Base-by-base conservation (phyloP, 2,329 filamentous ascomycete genomes). In the Spiromastix sp. region DNA sequence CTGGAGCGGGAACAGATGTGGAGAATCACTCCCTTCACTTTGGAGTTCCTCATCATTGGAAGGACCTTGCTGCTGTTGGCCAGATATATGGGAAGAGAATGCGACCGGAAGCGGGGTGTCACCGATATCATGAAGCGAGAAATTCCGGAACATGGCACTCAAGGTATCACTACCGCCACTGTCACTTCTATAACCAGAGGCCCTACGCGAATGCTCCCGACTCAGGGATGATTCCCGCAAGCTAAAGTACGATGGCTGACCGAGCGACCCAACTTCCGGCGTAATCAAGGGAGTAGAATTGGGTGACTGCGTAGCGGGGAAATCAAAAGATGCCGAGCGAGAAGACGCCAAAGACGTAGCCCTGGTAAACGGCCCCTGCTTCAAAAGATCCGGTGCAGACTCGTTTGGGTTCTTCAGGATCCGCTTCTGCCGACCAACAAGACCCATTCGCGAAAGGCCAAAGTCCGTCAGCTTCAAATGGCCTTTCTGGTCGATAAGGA, bases 401-500 rank as follows among this genome's bases (percentile, higher is more conserved):
- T 98, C 89, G 20, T 78, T 77, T 18, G 77, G 68, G 54, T 72
- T 77, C 74, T 64, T 91, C 31, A 95, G 69, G 15, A 89, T 85
- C 50, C 91, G 79, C 66, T 98, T 96, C 61, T 98, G 91, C 50
- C 91, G 83, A 40, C 91, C 91, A 42, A 98, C 83, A 43, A 98
- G 68, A 55, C 91, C 93, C 89, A 98, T 96, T 18, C 91, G 79
- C 9, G 91, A 98, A 17, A 98, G 69, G 41, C 91, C 91, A 64
- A 98, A 98, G 57, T 98, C 91, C 1, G 93, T 98, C 49, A 98
- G 69, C 61, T 98, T 98, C 38, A 98, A 66, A 61, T 98, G 91
- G 2, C 91, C 91, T 51, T 86, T 94, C 49, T 93, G 85, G 54
- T 98, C 93, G 48, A 98, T 98, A 34, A 98, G 72, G 20, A 98